Evolutionary conservation across 78 protist species (phyloP), one percentile per base, ranked within the genome.

Genomic region (Speleostelium caveatum): DNA sequence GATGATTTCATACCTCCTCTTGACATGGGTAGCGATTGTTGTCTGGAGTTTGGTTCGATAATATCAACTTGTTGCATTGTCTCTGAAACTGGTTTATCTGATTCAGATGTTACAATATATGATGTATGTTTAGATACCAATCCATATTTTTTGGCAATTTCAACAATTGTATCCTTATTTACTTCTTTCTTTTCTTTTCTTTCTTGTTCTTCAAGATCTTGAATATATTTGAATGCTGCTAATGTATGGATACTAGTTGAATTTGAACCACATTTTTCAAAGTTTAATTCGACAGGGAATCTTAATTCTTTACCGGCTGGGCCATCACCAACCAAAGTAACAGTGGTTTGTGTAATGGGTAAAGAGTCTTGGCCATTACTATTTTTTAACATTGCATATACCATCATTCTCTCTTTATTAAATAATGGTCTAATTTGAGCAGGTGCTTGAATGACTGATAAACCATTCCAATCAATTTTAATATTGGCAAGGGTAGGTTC

Each of bases 401-500:
- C 26, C 12, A 80, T 59, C 76, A 80, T 68, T 22, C 69, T 39
- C 14, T 80, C 89, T n/a, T 24, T 26, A 24, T 24, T 35, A 24
- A 21, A 80, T 2, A 80, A 8, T 39, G 89, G 89, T 4, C 89
- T 30, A 68, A 80, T 80, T 21, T 19, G 32, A 12, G 26, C 2
- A 45, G 89, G 89, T 8, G 69, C 61, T 58, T 80, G 89, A 22
- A 26, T 35, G 14, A 67, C 63, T 59, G 2, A 7, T 3, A 65
- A 30, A 3, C 21, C 38, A 12, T 35, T 39, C 89, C 89, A 80
- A 45, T 68, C 77, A 3, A 80, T 35, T n/a, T 24, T 58, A 30
- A 80, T 68, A 30, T 80, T 80, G 12, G 73, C 36, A 28, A 87
- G n/a, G 28, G 72, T 58, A 32, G 93, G 93, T 28, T 87, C 71